Evolutionary conservation across 192 early-diverging fungal species (phyloP).

Genomic region (Entrophospora sp.): DNA sequence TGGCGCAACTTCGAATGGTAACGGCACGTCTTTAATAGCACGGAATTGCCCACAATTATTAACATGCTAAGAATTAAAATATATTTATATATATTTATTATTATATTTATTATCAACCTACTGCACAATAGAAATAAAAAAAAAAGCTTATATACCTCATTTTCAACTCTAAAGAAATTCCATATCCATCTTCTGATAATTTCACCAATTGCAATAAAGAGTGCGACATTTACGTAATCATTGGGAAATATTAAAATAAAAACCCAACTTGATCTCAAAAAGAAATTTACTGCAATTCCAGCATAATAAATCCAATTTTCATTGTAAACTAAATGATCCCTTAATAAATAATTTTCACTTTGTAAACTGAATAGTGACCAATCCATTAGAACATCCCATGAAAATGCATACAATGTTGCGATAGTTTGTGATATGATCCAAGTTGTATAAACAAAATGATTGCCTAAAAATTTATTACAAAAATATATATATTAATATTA

Average conservation of each 20-base stretch:
- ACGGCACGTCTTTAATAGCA: no score
- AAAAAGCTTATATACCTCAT: no score
- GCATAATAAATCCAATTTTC: constrained; percentile 52
- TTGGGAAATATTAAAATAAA: no score
- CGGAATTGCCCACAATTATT: no score
- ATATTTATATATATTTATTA: no score
- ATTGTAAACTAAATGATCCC: constrained; percentile 48
- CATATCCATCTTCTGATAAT: constrained; percentile 52
- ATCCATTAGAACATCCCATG: constrained; percentile 56
- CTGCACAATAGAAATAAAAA: no score
- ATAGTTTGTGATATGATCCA: constrained; percentile 41
- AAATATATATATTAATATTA: no score
- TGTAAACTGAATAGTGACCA: constrained; percentile 48
- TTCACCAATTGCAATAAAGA: constrained; percentile 22
- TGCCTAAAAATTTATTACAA: no score
- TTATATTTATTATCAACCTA: no score
- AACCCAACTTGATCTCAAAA: constrained; percentile 62
- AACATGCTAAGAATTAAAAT: no score
- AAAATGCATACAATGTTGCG: constrained; percentile 43
- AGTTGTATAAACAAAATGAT: no score
- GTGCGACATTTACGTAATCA: constrained; percentile 12
- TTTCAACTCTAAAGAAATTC: constrained; percentile 76
- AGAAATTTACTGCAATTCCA: constrained; percentile 53
- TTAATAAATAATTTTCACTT: constrained; percentile 44
- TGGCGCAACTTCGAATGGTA: no score